Conservation (phyloP, 1,139 yeast genomes). For the Zygosaccharomyces pseudobailii region DNA sequence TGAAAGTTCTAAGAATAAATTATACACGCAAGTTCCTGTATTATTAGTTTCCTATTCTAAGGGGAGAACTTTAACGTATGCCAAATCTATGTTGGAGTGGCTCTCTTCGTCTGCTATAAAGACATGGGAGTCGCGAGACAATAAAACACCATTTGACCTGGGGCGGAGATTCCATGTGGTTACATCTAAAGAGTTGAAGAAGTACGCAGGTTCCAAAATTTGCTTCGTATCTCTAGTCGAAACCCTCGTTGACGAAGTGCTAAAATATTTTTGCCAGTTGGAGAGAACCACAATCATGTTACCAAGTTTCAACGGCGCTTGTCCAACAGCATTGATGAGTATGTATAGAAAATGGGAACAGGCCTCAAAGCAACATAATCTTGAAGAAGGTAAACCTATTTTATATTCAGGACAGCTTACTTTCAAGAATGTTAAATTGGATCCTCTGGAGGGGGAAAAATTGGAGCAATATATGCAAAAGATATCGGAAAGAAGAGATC, state of each 20-base stretch:
- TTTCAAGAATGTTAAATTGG: slow-evolving; percentile 25
- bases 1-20: slow-evolving; percentile 23
- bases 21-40: slow-evolving; percentile 50
- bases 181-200: slow-evolving; percentile 53
- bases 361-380: slow-evolving; percentile 38
- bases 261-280: slow-evolving; percentile 56
- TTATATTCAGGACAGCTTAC: slow-evolving; percentile 18
- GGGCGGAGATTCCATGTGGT: slow-evolving; percentile 58
- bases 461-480: slow-evolving; percentile 44
- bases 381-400: slow-evolving; percentile 33
- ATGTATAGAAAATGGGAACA: slow-evolving; percentile 57
- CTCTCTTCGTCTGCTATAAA: slow-evolving; percentile 77
- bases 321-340: slow-evolving; percentile 17
- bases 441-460: slow-evolving; percentile 47
- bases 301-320: slow-evolving; percentile 37
- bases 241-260: slow-evolving; percentile 22
- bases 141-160: slow-evolving; percentile 59
- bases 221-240: slow-evolving; percentile 77
- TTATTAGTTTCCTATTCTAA: slow-evolving; percentile 74
- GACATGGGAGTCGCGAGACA: slow-evolving; percentile 68
- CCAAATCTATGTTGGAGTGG: slow-evolving; percentile 92
- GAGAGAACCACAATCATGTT: slow-evolving; percentile 66
- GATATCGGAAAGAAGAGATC: slow-evolving; percentile 39
- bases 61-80: slow-evolving; percentile 71
- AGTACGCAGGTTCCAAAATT: slow-evolving; percentile 67